These are phyloP conservation scores for Fusarium sambucinum DNA, from an alignment of 2,329 filamentous ascomycete species.

Conservation along the genomic window DNA sequence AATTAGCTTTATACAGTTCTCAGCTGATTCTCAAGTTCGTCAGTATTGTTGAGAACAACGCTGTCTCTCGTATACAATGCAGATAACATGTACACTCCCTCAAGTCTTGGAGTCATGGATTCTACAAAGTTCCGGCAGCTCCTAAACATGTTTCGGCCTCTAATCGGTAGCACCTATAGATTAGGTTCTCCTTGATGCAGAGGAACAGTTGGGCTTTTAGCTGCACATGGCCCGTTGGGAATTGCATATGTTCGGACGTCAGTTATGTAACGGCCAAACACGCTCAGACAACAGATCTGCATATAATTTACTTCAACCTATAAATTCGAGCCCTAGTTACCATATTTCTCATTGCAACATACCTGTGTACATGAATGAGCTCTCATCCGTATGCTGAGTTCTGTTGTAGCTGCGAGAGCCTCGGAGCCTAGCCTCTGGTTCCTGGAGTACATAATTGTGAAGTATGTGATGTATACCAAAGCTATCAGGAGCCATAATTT, in stretches of 20 bases:
- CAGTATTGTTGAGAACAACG: background rate
- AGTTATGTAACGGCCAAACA: background rate
- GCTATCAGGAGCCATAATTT: background rate
- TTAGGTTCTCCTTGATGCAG: background rate
- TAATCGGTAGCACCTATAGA: slow-evolving; percentile 5
- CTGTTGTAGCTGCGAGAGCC: too few species aligned
- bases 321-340: background rate
- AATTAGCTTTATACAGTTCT: background rate
- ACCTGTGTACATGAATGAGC: background rate
- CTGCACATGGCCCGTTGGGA: slow-evolving; percentile 5
- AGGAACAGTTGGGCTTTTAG: background rate
- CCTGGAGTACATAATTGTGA: background rate
- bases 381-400: background rate
- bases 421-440: background rate
- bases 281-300: too few species aligned
- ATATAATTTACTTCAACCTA: background rate
- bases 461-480: background rate
- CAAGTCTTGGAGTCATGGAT: slow-evolving; percentile 9
- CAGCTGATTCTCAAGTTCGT: background rate
- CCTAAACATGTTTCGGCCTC: background rate
- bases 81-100: slow-evolving; percentile 13
- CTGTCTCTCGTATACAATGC: background rate
- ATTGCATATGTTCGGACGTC: background rate
- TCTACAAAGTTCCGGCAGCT: background rate
- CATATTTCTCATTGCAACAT: background rate